Evolutionary conservation across 768 basidiomycete species (phyloP).

Genomic region (Trametes villosa): DNA sequence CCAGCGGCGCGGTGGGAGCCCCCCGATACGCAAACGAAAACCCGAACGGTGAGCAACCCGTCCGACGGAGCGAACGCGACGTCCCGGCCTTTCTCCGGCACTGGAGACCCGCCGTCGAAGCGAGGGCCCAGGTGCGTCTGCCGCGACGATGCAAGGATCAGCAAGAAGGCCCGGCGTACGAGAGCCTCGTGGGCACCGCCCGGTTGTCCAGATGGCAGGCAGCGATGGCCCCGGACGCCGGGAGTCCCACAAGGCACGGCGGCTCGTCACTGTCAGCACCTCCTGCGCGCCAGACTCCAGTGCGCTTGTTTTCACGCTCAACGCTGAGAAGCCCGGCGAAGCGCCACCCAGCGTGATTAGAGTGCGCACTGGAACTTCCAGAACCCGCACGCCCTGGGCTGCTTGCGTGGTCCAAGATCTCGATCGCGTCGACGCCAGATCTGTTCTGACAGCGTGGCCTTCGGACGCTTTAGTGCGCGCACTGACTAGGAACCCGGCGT

Average conservation of each 20-base stretch:
- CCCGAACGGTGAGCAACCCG: too few species aligned
- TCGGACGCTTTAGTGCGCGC: background rate
- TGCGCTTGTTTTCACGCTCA: background rate
- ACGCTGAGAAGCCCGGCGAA: background rate
- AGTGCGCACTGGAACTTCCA: slow-evolving; percentile 9
- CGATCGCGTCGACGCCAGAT: slow-evolving; percentile 14
- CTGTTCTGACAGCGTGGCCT: slow-evolving; percentile 16
- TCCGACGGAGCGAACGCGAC: background rate
- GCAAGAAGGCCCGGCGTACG: slow-evolving; percentile 13
- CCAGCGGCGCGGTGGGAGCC: background rate
- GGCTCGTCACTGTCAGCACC: too few species aligned
- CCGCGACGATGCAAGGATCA: slow-evolving; percentile 18
- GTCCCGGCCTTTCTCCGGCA: background rate
- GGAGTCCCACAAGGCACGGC: background rate
- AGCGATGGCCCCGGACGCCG: slow-evolving; percentile 6
- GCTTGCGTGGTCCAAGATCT: slow-evolving; percentile 5
- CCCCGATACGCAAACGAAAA: too few species aligned
- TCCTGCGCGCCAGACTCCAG: background rate
- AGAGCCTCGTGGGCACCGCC: slow-evolving; percentile 20
- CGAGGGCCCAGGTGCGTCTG: background rate
- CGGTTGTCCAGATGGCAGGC: slow-evolving; percentile 11
- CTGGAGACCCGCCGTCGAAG: background rate
- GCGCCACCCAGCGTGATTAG: slow-evolving; percentile 17
- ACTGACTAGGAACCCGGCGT: slow-evolving; percentile 4
- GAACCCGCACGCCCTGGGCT: slow-evolving; percentile 3